phyloP scores from a whole-genome alignment of 495 filamentous ascomycete genomes.

The Annulohypoxylon bovei region DNA sequence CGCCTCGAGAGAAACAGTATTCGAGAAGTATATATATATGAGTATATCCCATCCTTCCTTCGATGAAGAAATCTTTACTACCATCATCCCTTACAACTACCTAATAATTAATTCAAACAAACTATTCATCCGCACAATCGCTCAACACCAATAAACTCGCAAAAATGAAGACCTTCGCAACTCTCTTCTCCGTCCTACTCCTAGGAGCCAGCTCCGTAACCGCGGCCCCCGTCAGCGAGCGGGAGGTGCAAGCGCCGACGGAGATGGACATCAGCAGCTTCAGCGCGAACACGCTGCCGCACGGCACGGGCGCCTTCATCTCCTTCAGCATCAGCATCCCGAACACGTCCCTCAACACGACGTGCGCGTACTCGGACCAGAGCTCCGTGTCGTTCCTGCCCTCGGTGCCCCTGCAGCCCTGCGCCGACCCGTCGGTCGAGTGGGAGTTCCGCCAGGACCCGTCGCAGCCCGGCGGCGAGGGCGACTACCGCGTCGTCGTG shows the following conservation, averaged over 20 bases:
- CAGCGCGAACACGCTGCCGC: conserved; percentile 27
- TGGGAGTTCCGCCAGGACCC: conserved; percentile 47
- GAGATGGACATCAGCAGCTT: conserved; percentile 35
- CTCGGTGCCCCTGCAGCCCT: conserved; percentile 18
- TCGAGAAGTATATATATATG: conserved; percentile 14
- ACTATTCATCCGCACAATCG: not conserved
- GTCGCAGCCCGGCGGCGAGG: conserved; percentile 30
- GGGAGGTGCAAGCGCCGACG: conserved; percentile 11
- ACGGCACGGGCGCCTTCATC: conserved; percentile 36
- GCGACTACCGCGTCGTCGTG: conserved; percentile 37
- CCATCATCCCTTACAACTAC: not conserved
- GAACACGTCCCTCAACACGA: conserved; percentile 18
- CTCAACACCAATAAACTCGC: not conserved
- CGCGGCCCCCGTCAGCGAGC: conserved; percentile 32
- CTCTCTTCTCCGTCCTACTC: conserved; percentile 37
- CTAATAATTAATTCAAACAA: not conserved
- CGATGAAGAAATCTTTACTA: not conserved
- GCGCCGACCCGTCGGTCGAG: conserved; percentile 33
- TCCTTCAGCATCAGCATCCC: conserved; percentile 37
- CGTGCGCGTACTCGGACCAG: conserved; percentile 37
- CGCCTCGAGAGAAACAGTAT: conserved; percentile 20
- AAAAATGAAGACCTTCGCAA: conserved; percentile 43
- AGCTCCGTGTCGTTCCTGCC: conserved; percentile 33
- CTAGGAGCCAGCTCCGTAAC: conserved; percentile 36
- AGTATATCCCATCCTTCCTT: not conserved